A percentile compares a stretch with the other conserved stretches of the same genome.
These are phyloP conservation scores for Chrysopogon serrulatus DNA, from an alignment of 176 grass and related monocot genomes.

Conservation along the genomic window DNA sequence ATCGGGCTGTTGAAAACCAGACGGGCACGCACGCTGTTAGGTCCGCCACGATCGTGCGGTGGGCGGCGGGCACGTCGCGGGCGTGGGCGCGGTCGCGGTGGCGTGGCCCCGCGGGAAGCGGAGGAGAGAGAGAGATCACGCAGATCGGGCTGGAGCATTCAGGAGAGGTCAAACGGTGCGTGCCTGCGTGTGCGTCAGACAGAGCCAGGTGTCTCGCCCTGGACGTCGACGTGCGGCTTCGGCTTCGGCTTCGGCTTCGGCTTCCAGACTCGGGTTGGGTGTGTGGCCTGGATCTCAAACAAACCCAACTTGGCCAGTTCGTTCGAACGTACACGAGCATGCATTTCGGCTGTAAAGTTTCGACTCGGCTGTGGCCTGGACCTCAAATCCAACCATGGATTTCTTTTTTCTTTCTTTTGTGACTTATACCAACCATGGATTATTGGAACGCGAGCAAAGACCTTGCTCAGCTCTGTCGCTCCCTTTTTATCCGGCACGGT, in stretches of 20 bases:
- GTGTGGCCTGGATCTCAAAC: neutral
- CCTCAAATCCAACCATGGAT: too few species aligned
- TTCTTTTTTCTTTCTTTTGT: too few species aligned
- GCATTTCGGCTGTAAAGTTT: too few species aligned
- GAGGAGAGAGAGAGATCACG: neutral
- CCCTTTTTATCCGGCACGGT: neutral
- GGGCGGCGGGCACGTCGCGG: neutral
- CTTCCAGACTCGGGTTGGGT: neutral
- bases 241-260: neutral
- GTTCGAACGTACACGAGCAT: too few species aligned
- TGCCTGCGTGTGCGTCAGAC: neutral
- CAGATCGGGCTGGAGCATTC: too few species aligned
- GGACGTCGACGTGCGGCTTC: neutral
- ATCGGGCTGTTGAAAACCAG: too few species aligned
- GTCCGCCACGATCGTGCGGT: neutral
- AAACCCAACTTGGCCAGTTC: neutral
- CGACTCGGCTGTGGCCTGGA: too few species aligned
- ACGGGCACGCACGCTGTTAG: neutral
- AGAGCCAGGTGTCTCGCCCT: neutral
- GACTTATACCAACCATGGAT: too few species aligned
- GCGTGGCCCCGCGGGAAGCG: slow-evolving; percentile 1
- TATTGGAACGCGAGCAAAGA: too few species aligned
- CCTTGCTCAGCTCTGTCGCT: too few species aligned
- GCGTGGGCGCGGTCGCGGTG: neutral
- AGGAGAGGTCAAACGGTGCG: neutral